Conservation (phyloP, 2,329 filamentous ascomycete species). For the Botrytis deweyae region DNA sequence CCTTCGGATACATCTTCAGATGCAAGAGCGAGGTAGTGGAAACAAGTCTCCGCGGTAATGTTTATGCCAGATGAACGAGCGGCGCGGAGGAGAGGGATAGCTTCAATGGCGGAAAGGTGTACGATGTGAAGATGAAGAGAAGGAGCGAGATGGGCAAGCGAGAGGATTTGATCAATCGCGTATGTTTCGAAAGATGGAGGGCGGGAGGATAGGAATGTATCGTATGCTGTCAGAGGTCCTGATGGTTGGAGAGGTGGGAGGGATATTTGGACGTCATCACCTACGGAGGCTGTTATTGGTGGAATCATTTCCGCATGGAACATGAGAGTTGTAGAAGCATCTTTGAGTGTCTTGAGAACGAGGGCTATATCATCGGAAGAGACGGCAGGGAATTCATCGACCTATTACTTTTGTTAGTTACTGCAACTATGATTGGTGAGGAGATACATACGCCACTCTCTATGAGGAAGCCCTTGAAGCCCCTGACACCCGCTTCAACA, state of each 20-base stretch:
- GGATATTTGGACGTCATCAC: slow-evolving; percentile 71
- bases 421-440: not conserved
- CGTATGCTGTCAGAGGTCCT: slow-evolving; percentile 74
- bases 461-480: slow-evolving; percentile 97
- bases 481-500: slow-evolving; percentile 81
- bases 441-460: slow-evolving; percentile 77
- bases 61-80: slow-evolving; percentile 63
- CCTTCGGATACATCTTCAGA: slow-evolving; percentile 65
- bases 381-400: slow-evolving; percentile 95
- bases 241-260: slow-evolving; percentile 67
- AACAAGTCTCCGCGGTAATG: slow-evolving; percentile 75
- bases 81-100: slow-evolving; percentile 63
- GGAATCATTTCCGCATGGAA: slow-evolving; percentile 99
- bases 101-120: slow-evolving; percentile 67
- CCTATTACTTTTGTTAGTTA: slow-evolving; percentile 48
- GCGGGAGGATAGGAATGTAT: slow-evolving; percentile 87
- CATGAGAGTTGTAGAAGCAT: slow-evolving; percentile 88
- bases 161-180: slow-evolving; percentile 83
- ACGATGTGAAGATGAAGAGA: slow-evolving; percentile 85
- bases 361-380: slow-evolving; percentile 73
- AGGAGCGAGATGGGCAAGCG: slow-evolving; percentile 76
- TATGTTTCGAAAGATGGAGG: slow-evolving; percentile 89
- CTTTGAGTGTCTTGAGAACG: slow-evolving; percentile 77
- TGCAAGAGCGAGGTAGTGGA: slow-evolving; percentile 69
- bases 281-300: slow-evolving; percentile 76